Conservation (phyloP, 495 filamentous ascomycete genomes). For the Clavariopsis aquatica region DNA sequence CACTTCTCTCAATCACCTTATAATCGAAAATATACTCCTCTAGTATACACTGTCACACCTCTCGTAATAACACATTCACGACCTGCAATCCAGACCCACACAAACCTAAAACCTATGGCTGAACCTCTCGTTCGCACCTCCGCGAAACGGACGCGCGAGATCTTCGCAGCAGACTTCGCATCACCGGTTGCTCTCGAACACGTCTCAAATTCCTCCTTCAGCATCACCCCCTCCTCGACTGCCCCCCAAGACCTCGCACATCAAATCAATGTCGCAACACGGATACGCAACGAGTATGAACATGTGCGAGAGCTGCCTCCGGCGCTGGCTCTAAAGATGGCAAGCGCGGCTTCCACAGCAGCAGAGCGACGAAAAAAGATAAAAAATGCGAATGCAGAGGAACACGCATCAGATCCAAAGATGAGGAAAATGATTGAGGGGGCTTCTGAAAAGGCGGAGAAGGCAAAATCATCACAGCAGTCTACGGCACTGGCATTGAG, state of each 20-base stretch:
- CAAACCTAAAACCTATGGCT: neutral
- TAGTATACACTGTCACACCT: too few relatives aligned
- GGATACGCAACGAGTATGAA: constrained; percentile 77
- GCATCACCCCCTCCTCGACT: constrained; percentile 51
- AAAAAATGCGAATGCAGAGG: constrained; percentile 46
- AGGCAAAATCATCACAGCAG: constrained; percentile 43
- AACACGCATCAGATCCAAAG: constrained; percentile 56
- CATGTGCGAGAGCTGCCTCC: constrained; percentile 81
- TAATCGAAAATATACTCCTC: too few relatives aligned
- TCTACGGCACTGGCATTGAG: constrained; percentile 65
- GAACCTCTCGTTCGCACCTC: constrained; percentile 53
- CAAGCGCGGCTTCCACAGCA: constrained; percentile 59
- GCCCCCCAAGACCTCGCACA: constrained; percentile 53
- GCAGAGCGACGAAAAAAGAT: constrained; percentile 62
- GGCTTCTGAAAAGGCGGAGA: constrained; percentile 51
- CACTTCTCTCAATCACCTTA: neutral
- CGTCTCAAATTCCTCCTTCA: constrained; percentile 42
- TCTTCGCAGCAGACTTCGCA: constrained; percentile 50
- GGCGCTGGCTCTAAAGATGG: constrained; percentile 80
- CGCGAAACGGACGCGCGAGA: constrained; percentile 66
- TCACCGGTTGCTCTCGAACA: constrained; percentile 38
- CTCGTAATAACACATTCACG: neutral
- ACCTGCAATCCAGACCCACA: neutral
- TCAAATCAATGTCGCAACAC: constrained; percentile 57
- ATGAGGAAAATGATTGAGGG: constrained; percentile 72